Base-by-base conservation (phyloP, 2,329 filamentous ascomycete species). In the Apiospora marii region DNA sequence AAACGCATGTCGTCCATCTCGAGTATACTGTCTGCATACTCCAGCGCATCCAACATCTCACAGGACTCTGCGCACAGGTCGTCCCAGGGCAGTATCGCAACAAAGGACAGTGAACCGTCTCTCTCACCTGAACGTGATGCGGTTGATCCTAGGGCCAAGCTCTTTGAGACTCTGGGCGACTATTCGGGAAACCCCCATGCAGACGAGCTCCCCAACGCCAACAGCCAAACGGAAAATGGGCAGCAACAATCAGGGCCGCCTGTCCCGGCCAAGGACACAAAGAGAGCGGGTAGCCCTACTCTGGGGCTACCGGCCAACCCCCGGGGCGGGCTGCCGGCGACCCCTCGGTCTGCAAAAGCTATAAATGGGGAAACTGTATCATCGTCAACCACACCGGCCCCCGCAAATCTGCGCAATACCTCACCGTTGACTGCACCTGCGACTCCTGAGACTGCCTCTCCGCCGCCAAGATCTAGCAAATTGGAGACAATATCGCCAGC, bases 1-100 rank as follows among this genome's bases (percentile, higher is more conserved):
- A 81, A 86, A 58, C 85, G 87, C 4, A 82, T 83, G 1, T 84
- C 84, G 34, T 90, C 88, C 13, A 80, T 90, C 70, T 88, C 85
- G 19, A 90, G 88, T 77, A 80, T 90, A 14, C 76, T 90, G 48
- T 89, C 87, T 14, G 87, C 88, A 27, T 90, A 90, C 77, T 86
- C 86, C 69, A 81, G 83, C 74, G 85, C 83, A 37, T 37, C 53
- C 34, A 64, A 64, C 58, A 37, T 19, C 67, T 85, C 84, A 8
- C 84, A 83, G 61, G 86, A 85, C 69, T 86, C 83, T 4, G 80
- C 83, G 51, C 81, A 83, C 44, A 81, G 80, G 72, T 84, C 84
- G 4, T 85, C 85, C 24, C 82, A 84, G 71, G 84, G 80, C 64
- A 82, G 81, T 44, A 73, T 77, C 51, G 79, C 77, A 73, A 83